Conservation (phyloP, 2,329 filamentous ascomycete genomes). For the Epichloe gansuensis region DNA sequence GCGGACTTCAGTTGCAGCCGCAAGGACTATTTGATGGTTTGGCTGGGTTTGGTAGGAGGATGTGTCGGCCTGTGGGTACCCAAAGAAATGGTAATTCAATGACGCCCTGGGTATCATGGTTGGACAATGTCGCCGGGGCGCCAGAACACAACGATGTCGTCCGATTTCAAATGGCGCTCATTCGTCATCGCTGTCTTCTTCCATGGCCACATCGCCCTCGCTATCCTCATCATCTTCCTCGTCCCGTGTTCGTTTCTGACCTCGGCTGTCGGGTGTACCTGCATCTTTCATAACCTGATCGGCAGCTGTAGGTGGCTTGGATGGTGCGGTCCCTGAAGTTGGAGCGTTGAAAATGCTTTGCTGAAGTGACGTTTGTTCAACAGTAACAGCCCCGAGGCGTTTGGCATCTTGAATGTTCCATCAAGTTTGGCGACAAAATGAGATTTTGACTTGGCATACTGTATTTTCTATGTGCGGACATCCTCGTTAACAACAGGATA, state of each 20-base stretch:
- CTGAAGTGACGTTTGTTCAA: slow-evolving; percentile 61
- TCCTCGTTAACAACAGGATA: neutral
- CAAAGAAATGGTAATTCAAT: slow-evolving; percentile 46
- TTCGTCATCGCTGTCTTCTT: slow-evolving; percentile 64
- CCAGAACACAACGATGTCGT: neutral
- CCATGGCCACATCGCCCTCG: slow-evolving; percentile 56
- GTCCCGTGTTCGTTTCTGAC: slow-evolving; percentile 60
- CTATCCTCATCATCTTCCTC: slow-evolving; percentile 55
- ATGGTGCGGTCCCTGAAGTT: slow-evolving; percentile 35
- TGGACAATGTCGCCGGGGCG: neutral
- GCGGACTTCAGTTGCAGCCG: slow-evolving; percentile 47
- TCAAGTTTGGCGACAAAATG: slow-evolving; percentile 83
- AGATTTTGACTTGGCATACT: slow-evolving; percentile 83
- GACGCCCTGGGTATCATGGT: slow-evolving; percentile 8
- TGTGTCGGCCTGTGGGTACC: slow-evolving; percentile 71
- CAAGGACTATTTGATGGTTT: slow-evolving; percentile 69
- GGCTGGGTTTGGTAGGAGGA: slow-evolving; percentile 78
- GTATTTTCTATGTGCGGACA: slow-evolving; percentile 55
- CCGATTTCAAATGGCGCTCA: slow-evolving; percentile 16
- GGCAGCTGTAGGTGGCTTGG: slow-evolving; percentile 35
- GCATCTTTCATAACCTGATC: slow-evolving; percentile 40
- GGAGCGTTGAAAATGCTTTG: slow-evolving; percentile 70
- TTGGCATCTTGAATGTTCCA: slow-evolving; percentile 69
- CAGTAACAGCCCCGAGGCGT: slow-evolving; percentile 36
- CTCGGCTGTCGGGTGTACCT: slow-evolving; percentile 42